These are phyloP conservation scores for Arachnomyces sp. DNA, from an alignment of 2,329 filamentous ascomycete species.

Conservation along the genomic window DNA sequence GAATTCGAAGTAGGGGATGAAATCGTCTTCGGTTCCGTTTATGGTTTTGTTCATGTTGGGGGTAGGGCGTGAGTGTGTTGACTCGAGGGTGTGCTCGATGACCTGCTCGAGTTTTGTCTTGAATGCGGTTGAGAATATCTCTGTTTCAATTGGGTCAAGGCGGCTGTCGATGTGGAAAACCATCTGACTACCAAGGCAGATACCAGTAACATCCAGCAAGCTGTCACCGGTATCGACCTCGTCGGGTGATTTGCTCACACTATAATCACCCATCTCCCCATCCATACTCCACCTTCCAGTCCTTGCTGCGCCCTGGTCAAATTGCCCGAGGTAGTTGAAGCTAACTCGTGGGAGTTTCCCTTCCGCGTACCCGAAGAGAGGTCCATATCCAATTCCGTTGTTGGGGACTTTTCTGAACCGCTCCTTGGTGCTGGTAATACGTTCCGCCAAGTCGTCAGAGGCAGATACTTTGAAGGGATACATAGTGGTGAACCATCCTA, in stretches of 20 bases:
- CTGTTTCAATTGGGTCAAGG: background rate
- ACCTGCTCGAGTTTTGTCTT: no score
- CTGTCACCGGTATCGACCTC: background rate
- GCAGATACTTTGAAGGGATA: conserved; percentile 1
- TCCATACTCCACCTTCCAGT: background rate
- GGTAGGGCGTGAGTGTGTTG: background rate
- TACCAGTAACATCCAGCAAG: background rate
- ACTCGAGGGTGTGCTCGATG: background rate
- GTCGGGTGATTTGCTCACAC: background rate
- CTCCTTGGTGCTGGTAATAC: background rate
- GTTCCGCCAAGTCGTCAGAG: no score
- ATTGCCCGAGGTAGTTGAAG: conserved; percentile 1
- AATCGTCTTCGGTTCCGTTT: background rate
- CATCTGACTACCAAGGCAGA: background rate
- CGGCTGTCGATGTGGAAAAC: background rate
- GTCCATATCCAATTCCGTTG: background rate
- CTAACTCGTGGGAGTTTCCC: background rate
- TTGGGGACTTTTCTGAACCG: background rate
- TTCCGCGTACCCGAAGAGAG: background rate
- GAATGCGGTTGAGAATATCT: background rate
- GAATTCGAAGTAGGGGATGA: background rate
- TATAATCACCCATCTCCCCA: background rate
- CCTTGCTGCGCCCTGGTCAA: background rate
- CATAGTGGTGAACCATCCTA: conserved; percentile 5
- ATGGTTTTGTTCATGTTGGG: background rate